These are phyloP conservation scores for Verbascum thapsus DNA, from an alignment of 257 asterid species.

Conservation along the genomic window DNA sequence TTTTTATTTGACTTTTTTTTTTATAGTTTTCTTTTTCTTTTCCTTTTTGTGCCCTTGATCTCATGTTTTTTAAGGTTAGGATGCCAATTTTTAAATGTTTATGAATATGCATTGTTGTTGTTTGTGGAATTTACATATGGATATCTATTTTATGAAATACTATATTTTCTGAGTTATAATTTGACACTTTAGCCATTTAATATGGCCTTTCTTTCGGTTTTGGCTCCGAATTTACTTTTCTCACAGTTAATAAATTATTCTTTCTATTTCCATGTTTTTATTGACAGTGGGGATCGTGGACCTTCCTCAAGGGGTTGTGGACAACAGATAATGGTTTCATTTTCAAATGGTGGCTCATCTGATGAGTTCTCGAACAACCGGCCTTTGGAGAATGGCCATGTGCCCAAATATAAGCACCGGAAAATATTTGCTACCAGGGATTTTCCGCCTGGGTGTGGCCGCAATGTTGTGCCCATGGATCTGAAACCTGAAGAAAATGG, in stretches of 20 bases:
- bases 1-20: no score
- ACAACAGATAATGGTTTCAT: constrained; percentile 47
- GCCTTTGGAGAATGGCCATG: constrained; percentile 46
- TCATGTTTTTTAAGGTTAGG: no score
- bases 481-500: constrained; percentile 29
- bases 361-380: constrained; percentile 52
- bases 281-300: constrained; percentile 12
- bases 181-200: no score
- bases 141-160: constrained; percentile 4
- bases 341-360: constrained; percentile 47
- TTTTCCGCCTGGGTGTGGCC: constrained; percentile 79
- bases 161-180: constrained; percentile 5
- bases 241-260: constrained; percentile 8
- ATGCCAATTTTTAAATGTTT: no score
- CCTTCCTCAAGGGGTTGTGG: constrained; percentile 24
- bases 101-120: no score
- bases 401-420: constrained; percentile 60
- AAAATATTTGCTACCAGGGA: constrained; percentile 67
- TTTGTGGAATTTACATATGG: not conserved
- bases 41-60: no score
- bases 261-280: constrained; percentile 18
- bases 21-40: no score
- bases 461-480: constrained; percentile 28
- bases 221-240: constrained; percentile 5
- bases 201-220: not conserved